Conservation (phyloP, 331 rosid genomes). For the Rosa hybrid region DNA sequence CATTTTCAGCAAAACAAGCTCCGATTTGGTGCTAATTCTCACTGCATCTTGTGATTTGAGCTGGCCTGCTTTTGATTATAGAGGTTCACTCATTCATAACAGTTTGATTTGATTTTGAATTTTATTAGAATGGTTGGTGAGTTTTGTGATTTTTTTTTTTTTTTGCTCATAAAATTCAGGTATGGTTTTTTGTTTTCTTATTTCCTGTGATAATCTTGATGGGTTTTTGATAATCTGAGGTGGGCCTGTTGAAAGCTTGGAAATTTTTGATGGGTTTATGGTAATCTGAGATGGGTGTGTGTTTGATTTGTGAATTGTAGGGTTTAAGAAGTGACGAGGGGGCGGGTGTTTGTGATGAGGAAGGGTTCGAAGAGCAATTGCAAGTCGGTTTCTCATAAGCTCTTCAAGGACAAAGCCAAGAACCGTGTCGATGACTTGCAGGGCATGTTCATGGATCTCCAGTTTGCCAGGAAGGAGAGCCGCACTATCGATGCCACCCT, state of each 20-base stretch:
- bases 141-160: neutral
- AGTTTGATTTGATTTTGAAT: neutral
- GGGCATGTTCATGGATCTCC: slow-evolving; percentile 78
- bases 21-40: slow-evolving; percentile 15
- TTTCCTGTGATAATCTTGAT: neutral
- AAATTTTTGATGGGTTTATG: slow-evolving; percentile 11
- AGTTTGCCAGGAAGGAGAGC: slow-evolving; percentile 95
- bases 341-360: slow-evolving; percentile 59
- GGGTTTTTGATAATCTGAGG: slow-evolving; percentile 1
- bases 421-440: slow-evolving; percentile 95
- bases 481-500: slow-evolving; percentile 67
- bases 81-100: slow-evolving; percentile 4
- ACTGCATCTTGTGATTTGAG: slow-evolving; percentile 7
- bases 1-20: neutral
- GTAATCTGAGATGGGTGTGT: slow-evolving; percentile 23
- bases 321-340: slow-evolving; percentile 31
- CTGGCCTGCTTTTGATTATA: slow-evolving; percentile 6
- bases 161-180: slow-evolving; percentile 1
- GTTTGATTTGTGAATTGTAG: slow-evolving; percentile 39
- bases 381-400: slow-evolving; percentile 90
- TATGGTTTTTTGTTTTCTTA: neutral
- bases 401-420: slow-evolving; percentile 94
- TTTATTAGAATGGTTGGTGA: neutral
- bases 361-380: slow-evolving; percentile 88
- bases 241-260: neutral